These are phyloP conservation scores for Tricladium varicosporioides DNA, from an alignment of 2,329 filamentous ascomycete species.

Conservation along the genomic window DNA sequence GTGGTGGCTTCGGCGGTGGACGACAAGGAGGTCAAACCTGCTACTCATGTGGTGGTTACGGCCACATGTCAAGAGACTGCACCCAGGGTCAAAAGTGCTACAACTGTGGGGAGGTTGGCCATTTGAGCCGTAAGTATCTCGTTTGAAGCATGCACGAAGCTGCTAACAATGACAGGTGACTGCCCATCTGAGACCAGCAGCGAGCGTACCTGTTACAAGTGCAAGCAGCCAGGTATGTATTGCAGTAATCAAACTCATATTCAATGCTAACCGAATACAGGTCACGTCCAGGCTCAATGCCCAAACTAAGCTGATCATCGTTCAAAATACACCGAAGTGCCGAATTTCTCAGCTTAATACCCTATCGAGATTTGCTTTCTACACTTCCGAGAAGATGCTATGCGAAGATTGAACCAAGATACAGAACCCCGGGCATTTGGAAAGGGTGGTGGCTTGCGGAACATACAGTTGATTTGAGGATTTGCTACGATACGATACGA, in stretches of 20 bases:
- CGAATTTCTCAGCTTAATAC: conserved; percentile 8
- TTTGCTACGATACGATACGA: conserved; percentile 24
- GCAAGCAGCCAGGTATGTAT: conserved; percentile 55
- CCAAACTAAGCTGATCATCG: conserved; percentile 60
- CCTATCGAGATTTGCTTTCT: conserved; percentile 21
- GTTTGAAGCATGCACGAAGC: neutral
- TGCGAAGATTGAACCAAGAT: conserved; percentile 25
- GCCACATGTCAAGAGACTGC: conserved; percentile 96
- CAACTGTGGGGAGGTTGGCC: conserved; percentile 93
- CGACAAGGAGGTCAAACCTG: conserved; percentile 72
- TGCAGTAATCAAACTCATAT: conserved; percentile 65
- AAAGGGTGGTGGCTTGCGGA: conserved; percentile 31
- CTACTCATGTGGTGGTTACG: conserved; percentile 96
- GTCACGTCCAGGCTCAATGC: conserved; percentile 79
- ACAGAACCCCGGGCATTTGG: conserved; percentile 32
- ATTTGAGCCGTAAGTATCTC: conserved; percentile 39
- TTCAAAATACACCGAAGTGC: conserved; percentile 24
- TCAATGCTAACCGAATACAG: conserved; percentile 62
- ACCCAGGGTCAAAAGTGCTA: conserved; percentile 99
- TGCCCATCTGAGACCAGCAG: conserved; percentile 87
- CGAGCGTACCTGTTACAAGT: conserved; percentile 99
- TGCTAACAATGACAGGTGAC: conserved; percentile 56
- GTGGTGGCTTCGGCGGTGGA: conserved; percentile 46
- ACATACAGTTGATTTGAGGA: conserved; percentile 31
- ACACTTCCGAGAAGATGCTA: conserved; percentile 28